Conservation (phyloP, 805 yeast genomes). For the Tetrapisispora namnaoensis region DNA sequence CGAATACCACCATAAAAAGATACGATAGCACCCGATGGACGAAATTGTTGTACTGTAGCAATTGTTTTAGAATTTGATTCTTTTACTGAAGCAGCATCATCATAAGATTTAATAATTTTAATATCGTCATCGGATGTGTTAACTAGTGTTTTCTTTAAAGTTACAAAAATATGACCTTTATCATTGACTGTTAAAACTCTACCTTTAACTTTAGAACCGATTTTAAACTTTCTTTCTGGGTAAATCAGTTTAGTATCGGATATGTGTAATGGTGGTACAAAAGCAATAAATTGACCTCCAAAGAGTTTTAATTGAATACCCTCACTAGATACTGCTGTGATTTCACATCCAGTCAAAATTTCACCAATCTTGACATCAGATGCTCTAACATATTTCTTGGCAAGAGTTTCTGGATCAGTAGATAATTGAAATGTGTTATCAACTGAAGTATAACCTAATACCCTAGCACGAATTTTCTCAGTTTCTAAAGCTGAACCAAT, state of each 20-base stretch:
- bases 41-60: conserved; percentile 66
- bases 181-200: conserved; percentile 48
- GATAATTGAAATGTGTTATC: conserved; percentile 65
- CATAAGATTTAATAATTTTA: conserved; percentile 33
- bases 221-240: conserved; percentile 87
- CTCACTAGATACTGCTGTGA: conserved; percentile 41
- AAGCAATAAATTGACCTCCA: conserved; percentile 55
- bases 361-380: conserved; percentile 75
- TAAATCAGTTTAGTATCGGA: conserved; percentile 75
- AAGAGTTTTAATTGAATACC: conserved; percentile 64
- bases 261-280: conserved; percentile 65
- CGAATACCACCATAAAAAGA: conserved; percentile 70
- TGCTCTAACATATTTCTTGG: conserved; percentile 54
- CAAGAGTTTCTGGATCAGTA: conserved; percentile 53
- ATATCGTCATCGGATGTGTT: conserved; percentile 32
- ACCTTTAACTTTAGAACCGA: conserved; percentile 71
- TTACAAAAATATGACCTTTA: conserved; percentile 45
- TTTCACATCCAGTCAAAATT: conserved; percentile 46
- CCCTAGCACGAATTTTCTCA: conserved; percentile 74
- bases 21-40: conserved; percentile 70
- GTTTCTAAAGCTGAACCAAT: conserved; percentile 38
- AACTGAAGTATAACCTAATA: conserved; percentile 54
- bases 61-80: conserved; percentile 39
- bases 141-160: conserved; percentile 79
- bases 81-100: conserved; percentile 40